Conservation (phyloP, 2,329 filamentous ascomycete genomes). For the Raffaelea albimanens region DNA sequence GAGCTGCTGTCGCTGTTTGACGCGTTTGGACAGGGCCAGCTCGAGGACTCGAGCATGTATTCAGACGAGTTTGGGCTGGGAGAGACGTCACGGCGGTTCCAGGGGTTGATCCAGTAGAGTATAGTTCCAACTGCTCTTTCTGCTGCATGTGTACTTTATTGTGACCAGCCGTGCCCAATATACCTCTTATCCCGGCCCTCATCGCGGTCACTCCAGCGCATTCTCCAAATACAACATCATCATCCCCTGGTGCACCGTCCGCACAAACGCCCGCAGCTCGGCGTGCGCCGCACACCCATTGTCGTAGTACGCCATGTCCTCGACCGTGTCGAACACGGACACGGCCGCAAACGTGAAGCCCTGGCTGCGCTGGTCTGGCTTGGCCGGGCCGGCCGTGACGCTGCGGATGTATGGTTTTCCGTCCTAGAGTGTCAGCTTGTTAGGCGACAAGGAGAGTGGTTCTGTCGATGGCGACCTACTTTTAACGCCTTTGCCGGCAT, state of each 20-base stretch:
- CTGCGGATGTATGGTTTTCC: constrained; percentile 51
- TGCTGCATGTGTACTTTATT: no score
- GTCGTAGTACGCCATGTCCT: constrained; percentile 56
- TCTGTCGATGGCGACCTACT: constrained; percentile 12
- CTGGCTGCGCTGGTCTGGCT: constrained; percentile 44
- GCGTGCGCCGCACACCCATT: constrained; percentile 25
- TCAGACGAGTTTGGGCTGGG: not conserved
- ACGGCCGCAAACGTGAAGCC: constrained; percentile 49
- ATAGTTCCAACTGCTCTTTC: no score
- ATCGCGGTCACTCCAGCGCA: constrained; percentile 4
- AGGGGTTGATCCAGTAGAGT: no score
- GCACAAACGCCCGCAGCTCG: constrained; percentile 22
- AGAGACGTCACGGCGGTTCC: not conserved
- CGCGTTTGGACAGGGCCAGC: constrained; percentile 17
- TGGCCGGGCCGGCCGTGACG: constrained; percentile 36
- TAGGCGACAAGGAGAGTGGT: not conserved
- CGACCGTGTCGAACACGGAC: constrained; percentile 44
- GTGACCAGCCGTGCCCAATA: no score
- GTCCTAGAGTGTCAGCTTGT: constrained; percentile 29
- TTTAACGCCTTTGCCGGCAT: constrained; percentile 23
- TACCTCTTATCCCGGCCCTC: no score
- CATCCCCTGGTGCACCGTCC: constrained; percentile 22
- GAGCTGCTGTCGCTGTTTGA: constrained; percentile 27
- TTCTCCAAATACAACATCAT: constrained; percentile 45
- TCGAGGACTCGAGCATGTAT: not conserved